Percentiles rank a stretch among this genome's conserved stretches.
Conservation (phyloP, 305 asterid species). For the Plantago coronopus region DNA sequence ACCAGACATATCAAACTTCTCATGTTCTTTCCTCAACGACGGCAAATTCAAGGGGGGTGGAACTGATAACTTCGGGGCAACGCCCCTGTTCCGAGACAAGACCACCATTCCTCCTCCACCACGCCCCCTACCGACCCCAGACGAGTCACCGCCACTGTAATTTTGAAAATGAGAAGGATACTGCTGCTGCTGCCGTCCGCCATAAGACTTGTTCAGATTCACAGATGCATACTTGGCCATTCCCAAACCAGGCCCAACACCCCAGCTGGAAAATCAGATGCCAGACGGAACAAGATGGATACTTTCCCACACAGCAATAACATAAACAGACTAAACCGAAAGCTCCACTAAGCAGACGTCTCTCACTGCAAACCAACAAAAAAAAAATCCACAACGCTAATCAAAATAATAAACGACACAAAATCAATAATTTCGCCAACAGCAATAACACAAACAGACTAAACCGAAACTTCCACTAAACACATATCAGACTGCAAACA, state of each 20-base stretch:
- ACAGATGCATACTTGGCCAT: conserved; percentile 89
- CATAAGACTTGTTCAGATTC: conserved; percentile 87
- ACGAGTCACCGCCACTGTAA: conserved; percentile 39
- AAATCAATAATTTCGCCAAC: no score
- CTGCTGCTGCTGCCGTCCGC: conserved; percentile 53
- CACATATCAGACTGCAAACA: no score
- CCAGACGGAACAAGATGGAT: conserved; percentile 26
- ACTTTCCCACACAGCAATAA: conserved; percentile 47
- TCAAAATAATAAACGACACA: no score
- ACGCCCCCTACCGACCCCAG: conserved; percentile 50
- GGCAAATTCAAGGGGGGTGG: conserved; percentile 98
- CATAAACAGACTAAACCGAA: conserved; percentile 8
- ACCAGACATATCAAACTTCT: conserved; percentile 63
- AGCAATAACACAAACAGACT: no score
- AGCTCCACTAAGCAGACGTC: not conserved
- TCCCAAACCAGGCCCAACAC: conserved; percentile 41
- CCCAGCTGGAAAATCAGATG: conserved; percentile 39
- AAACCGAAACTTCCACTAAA: no score
- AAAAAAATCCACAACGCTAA: no score
- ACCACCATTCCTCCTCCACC: conserved; percentile 83
- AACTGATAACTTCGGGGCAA: conserved; percentile 65
- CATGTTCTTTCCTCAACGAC: conserved; percentile 91
- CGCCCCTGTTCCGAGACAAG: conserved; percentile 57
- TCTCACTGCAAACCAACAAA: not conserved
- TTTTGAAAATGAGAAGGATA: conserved; percentile 43